Conservation (phyloP, 176 grass and related monocot genomes). For the Bromus sterilis region DNA sequence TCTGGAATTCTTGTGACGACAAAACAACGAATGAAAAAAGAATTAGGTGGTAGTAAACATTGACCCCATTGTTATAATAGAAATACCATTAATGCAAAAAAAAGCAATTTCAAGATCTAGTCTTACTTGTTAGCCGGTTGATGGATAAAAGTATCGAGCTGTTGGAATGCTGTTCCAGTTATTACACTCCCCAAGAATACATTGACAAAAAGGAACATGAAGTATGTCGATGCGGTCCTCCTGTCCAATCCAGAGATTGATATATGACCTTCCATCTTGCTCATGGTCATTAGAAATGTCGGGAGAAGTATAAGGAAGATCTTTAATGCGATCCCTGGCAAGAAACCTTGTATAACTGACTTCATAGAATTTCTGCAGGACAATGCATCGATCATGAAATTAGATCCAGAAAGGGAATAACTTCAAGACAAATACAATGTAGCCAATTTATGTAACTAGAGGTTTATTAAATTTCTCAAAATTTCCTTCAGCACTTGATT, state of each 20-base stretch:
- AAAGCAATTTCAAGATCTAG: neutral
- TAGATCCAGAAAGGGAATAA: constrained; percentile 5
- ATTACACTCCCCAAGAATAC: constrained; percentile 92
- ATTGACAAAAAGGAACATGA: constrained; percentile 85
- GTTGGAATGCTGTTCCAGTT: constrained; percentile 92
- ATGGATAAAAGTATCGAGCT: constrained; percentile 82
- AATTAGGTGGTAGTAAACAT: constrained; percentile 7
- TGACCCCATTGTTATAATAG: neutral
- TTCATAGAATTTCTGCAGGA: constrained; percentile 68
- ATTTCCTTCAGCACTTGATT: neutral
- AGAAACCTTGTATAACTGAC: constrained; percentile 87
- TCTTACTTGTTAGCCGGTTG: constrained; percentile 77
- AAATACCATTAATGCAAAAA: constrained; percentile 22
- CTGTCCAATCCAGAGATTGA: constrained; percentile 78
- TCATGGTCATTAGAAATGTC: constrained; percentile 87
- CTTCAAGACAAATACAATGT: neutral
- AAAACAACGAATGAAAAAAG: constrained; percentile 4
- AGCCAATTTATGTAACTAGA: neutral
- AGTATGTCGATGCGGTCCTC: constrained; percentile 75
- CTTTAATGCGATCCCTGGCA: constrained; percentile 85
- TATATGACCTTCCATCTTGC: constrained; percentile 80
- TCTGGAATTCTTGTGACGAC: constrained; percentile 59
- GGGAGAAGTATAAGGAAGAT: constrained; percentile 85
- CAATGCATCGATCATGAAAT: constrained; percentile 15
- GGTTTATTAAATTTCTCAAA: neutral